Conservation (phyloP, 2,329 filamentous ascomycete species). For the Aspergillus vadensis region DNA sequence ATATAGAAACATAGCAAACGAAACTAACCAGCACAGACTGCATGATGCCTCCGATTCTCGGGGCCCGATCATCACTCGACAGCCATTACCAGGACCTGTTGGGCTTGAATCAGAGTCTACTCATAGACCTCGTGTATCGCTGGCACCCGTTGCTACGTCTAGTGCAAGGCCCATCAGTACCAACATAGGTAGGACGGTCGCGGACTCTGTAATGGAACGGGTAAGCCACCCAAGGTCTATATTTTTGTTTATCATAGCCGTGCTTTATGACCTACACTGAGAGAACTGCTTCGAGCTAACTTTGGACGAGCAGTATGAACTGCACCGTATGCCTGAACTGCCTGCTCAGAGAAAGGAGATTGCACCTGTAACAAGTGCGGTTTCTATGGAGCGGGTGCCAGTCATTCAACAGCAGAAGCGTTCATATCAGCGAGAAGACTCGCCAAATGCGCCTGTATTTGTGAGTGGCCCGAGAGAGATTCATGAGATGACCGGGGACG, state of each 20-base stretch:
- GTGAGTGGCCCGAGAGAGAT: constrained; percentile 33
- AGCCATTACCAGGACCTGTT: constrained; percentile 21
- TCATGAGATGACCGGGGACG: constrained; percentile 19
- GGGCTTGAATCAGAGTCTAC: constrained; percentile 15
- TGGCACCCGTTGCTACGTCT: constrained; percentile 18
- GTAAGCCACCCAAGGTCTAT: constrained; percentile 21
- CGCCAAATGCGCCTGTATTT: constrained; percentile 34
- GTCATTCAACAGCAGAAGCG: constrained; percentile 21
- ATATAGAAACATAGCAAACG: constrained; percentile 36
- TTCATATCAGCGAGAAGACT: constrained; percentile 19
- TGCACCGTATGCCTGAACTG: constrained; percentile 20
- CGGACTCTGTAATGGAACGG: constrained; percentile 15
- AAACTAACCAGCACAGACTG: constrained; percentile 18
- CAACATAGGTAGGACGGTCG: constrained; percentile 14
- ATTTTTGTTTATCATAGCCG: neutral
- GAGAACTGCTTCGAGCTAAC: constrained; percentile 25
- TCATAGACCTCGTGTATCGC: constrained; percentile 16
- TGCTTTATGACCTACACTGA: too few relatives aligned
- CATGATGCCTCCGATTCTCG: constrained; percentile 17
- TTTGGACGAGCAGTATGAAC: constrained; percentile 27
- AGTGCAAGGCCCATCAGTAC: constrained; percentile 18
- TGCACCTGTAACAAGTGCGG: constrained; percentile 25
- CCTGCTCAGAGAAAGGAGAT: constrained; percentile 23
- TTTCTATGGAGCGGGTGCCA: constrained; percentile 25
- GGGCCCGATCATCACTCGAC: constrained; percentile 22